Evolutionary conservation across 768 basidiomycete genomes (phyloP).

Genomic region (Gyrodon lividus): DNA sequence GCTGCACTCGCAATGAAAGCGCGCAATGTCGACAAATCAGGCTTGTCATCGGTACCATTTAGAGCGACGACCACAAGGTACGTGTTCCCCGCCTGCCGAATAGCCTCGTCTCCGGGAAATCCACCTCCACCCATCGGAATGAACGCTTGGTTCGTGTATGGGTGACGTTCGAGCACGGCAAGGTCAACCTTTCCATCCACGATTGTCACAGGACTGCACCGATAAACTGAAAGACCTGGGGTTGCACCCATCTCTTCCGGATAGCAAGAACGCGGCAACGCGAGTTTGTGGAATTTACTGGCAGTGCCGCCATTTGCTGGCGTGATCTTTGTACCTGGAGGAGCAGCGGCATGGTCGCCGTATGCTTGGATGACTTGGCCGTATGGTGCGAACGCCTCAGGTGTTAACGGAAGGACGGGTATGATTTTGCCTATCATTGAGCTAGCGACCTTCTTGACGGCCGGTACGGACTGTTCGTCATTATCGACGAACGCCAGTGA

Average conservation of each 20-base stretch:
- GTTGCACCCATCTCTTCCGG: constrained; percentile 54
- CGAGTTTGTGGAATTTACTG: constrained; percentile 88
- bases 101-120: constrained; percentile 41
- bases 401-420: constrained; percentile 70
- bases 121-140: constrained; percentile 81
- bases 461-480: background rate
- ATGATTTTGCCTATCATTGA: constrained; percentile 28
- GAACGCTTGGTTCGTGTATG: constrained; percentile 89
- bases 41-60: constrained; percentile 73
- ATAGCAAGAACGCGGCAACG: constrained; percentile 68
- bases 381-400: constrained; percentile 84
- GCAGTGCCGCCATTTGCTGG: constrained; percentile 89
- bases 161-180: constrained; percentile 83
- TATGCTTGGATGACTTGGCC: constrained; percentile 93
- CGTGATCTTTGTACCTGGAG: constrained; percentile 70
- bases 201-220: constrained; percentile 58
- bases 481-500: constrained; percentile 6
- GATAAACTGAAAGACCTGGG: constrained; percentile 78
- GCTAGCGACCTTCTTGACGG: background rate
- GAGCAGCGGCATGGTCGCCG: constrained; percentile 59
- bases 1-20: constrained; percentile 79
- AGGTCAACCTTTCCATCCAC: constrained; percentile 54
- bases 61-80: constrained; percentile 89
- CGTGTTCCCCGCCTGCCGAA: constrained; percentile 45
- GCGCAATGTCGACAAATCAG: constrained; percentile 69